phyloP scores from a whole-genome alignment of 768 basidiomycete species.

The Tremella fuciformis region DNA sequence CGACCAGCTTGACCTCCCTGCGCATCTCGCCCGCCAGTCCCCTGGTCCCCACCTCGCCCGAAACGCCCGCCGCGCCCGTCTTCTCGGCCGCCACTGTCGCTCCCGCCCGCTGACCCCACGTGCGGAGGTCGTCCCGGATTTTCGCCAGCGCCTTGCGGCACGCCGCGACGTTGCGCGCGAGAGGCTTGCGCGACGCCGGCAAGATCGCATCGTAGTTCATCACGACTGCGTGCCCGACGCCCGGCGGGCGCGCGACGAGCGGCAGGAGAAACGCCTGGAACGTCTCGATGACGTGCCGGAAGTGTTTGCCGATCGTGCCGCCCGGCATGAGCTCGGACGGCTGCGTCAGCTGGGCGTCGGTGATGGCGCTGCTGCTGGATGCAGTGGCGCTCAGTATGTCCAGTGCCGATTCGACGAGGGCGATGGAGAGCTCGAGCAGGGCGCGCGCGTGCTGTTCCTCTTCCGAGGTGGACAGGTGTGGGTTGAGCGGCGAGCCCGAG shows the following conservation, averaged over 20 bases:
- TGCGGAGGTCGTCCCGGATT: slow-evolving; percentile 21
- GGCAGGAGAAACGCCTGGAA: slow-evolving; percentile 37
- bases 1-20: slow-evolving; percentile 27
- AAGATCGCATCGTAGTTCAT: slow-evolving; percentile 42
- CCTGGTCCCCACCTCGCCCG: neutral
- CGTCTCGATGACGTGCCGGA: slow-evolving; percentile 46
- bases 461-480: neutral
- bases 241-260: slow-evolving; percentile 9
- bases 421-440: slow-evolving; percentile 33
- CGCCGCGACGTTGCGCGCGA: slow-evolving; percentile 25
- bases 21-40: slow-evolving; percentile 29
- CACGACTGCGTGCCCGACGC: neutral
- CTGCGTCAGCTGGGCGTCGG: slow-evolving; percentile 30
- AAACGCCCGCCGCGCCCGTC: neutral
- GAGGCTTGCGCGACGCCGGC: slow-evolving; percentile 20
- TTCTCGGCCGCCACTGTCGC: neutral
- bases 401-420: slow-evolving; percentile 34
- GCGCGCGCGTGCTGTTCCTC: slow-evolving; percentile 31
- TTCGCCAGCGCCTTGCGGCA: slow-evolving; percentile 23
- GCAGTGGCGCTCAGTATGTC: slow-evolving; percentile 29
- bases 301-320: slow-evolving; percentile 43
- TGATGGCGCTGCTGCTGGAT: slow-evolving; percentile 22
- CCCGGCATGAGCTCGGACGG: slow-evolving; percentile 41
- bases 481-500: slow-evolving; percentile 2
- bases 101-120: slow-evolving; percentile 20